These are phyloP conservation scores for Podila epigama DNA, from an alignment of 192 early-diverging fungal genomes.

Conservation along the genomic window DNA sequence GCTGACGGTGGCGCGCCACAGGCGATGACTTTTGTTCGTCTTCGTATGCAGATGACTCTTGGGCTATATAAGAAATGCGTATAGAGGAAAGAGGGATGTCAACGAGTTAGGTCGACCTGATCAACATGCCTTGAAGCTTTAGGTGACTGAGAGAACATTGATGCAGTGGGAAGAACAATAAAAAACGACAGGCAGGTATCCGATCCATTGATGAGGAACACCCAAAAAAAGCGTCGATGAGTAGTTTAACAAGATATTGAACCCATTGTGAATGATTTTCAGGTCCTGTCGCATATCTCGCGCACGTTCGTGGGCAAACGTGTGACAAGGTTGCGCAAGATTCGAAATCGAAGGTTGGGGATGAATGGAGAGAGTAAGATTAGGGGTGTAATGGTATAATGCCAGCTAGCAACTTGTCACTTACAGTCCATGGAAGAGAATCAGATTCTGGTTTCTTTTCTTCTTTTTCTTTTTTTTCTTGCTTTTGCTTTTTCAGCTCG, in stretches of 20 bases:
- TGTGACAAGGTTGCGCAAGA: too few relatives aligned
- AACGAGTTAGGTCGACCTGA: background rate
- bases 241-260: too few relatives aligned
- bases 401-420: background rate
- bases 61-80: conserved; percentile 18
- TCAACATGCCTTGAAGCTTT: background rate
- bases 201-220: background rate
- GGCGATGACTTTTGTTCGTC: conserved; percentile 30
- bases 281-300: too few relatives aligned
- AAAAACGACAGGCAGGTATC: too few relatives aligned
- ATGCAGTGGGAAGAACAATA: too few relatives aligned
- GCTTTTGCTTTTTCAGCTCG: too few relatives aligned
- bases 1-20: conserved; percentile 11
- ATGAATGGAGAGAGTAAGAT: background rate
- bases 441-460: background rate
- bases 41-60: conserved; percentile 47
- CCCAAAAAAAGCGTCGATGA: too few relatives aligned
- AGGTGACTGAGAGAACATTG: too few relatives aligned
- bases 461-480: background rate
- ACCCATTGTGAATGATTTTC: too few relatives aligned
- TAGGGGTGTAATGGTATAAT: background rate
- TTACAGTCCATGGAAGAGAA: conserved; percentile 13
- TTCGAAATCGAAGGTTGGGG: too few relatives aligned
- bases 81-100: background rate
- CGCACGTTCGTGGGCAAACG: too few relatives aligned